Percentiles rank a stretch among this genome's conserved stretches.
Evolutionary conservation across 495 filamentous ascomycete genomes (phyloP).

Genomic region (Podospora didyma): DNA sequence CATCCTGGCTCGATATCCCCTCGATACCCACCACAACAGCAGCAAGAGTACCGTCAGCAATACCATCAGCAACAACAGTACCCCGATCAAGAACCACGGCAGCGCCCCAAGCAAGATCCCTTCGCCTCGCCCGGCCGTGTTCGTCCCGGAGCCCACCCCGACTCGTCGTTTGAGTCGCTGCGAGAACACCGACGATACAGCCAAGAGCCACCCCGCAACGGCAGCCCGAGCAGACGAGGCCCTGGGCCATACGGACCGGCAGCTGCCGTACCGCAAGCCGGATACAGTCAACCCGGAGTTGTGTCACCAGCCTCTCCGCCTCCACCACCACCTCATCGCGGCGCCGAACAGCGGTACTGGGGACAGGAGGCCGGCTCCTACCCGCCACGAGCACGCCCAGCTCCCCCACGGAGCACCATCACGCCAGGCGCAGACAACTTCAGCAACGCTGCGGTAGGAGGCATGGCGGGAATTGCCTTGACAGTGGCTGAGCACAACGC

Average conservation of each 20-base stretch:
- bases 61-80: constrained; percentile 18
- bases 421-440: constrained; percentile 77
- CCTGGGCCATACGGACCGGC: constrained; percentile 12
- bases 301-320: constrained; percentile 20
- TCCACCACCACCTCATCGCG: constrained; percentile 23
- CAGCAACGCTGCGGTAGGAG: constrained; percentile 64
- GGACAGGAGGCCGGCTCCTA: constrained; percentile 19
- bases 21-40: constrained; percentile 4
- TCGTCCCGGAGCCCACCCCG: constrained; percentile 37
- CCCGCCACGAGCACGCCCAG: constrained; percentile 15
- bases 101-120: constrained; percentile 22
- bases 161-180: constrained; percentile 38
- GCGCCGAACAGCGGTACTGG: constrained; percentile 25
- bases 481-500: constrained; percentile 70
- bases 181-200: constrained; percentile 35
- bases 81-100: constrained; percentile 15
- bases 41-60: constrained; percentile 15
- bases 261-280: constrained; percentile 6
- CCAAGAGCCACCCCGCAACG: constrained; percentile 18
- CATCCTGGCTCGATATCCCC: constrained; percentile 9
- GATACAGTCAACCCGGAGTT: constrained; percentile 10
- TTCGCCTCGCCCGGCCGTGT: constrained; percentile 22
- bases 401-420: constrained; percentile 47
- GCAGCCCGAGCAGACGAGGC: constrained; percentile 8
- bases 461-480: constrained; percentile 71